Evolutionary conservation across 2,329 filamentous ascomycete genomes (phyloP).

Genomic region (Aspergillus arachidicola): DNA sequence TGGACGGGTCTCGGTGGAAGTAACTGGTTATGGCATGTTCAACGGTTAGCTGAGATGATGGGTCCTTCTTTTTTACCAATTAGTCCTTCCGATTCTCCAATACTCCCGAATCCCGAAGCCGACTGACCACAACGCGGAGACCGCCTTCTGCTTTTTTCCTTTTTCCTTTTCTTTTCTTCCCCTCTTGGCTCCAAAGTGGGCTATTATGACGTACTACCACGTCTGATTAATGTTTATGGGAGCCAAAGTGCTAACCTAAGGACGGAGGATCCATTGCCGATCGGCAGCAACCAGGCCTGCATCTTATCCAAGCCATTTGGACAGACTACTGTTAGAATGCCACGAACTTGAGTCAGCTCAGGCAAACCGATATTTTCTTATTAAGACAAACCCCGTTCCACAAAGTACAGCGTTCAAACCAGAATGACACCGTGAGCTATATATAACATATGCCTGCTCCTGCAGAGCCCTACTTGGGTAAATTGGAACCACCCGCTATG

Average conservation of each 20-base stretch:
- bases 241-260: neutral
- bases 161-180: neutral
- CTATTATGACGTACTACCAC: neutral
- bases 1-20: neutral
- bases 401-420: neutral
- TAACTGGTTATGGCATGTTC: conserved; percentile 2
- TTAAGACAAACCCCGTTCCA: neutral
- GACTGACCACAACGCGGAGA: neutral
- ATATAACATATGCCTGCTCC: neutral
- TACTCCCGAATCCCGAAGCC: neutral
- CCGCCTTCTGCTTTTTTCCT: neutral
- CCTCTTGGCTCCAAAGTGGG: neutral
- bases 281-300: neutral
- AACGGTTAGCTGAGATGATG: neutral
- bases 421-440: neutral
- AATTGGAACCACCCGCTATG: neutral
- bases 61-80: neutral
- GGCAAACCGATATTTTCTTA: neutral
- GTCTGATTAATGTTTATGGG: neutral
- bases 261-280: neutral
- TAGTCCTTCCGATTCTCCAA: neutral
- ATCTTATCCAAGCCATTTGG: neutral
- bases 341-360: neutral
- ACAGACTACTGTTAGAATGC: neutral
- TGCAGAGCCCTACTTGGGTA: neutral